Percentiles rank a stretch among this genome's conserved stretches.
These are phyloP conservation scores for Pleurotus eryngii DNA, from an alignment of 768 basidiomycete species.

Conservation along the genomic window DNA sequence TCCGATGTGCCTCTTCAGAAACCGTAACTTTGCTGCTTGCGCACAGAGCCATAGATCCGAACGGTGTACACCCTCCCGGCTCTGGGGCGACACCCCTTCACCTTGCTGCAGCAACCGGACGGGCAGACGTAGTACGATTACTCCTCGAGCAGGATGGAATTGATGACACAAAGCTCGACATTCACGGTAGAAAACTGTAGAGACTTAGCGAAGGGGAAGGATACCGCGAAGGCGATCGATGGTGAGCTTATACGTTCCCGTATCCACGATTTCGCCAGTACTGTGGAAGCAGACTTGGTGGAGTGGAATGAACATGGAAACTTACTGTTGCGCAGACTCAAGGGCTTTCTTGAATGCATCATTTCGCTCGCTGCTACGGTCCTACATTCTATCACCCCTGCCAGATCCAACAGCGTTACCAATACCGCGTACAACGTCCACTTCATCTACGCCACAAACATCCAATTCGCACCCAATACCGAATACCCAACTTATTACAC, in stretches of 20 bases:
- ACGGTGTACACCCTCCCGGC: slow-evolving; percentile 68
- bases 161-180: slow-evolving; percentile 74
- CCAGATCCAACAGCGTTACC: slow-evolving; percentile 15
- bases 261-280: neutral
- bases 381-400: slow-evolving; percentile 64
- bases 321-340: slow-evolving; percentile 53
- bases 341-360: slow-evolving; percentile 71
- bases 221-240: slow-evolving; percentile 62
- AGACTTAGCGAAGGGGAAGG: slow-evolving; percentile 72
- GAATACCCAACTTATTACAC: slow-evolving; percentile 42
- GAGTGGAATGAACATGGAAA: neutral
- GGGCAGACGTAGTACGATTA: slow-evolving; percentile 68
- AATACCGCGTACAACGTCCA: slow-evolving; percentile 14
- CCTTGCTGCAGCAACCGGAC: slow-evolving; percentile 64
- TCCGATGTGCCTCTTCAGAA: slow-evolving; percentile 74
- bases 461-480: slow-evolving; percentile 20
- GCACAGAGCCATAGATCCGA: slow-evolving; percentile 76
- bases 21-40: slow-evolving; percentile 68
- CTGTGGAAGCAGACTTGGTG: neutral
- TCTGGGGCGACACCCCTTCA: slow-evolving; percentile 75
- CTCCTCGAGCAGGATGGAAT: slow-evolving; percentile 77
- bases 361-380: slow-evolving; percentile 68
- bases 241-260: slow-evolving; percentile 35
- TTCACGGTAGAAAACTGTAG: slow-evolving; percentile 59
- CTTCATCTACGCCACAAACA: slow-evolving; percentile 16